These are phyloP conservation scores for Aspergillus sclerotioniger DNA, from an alignment of 495 filamentous ascomycete species.

Conservation along the genomic window DNA sequence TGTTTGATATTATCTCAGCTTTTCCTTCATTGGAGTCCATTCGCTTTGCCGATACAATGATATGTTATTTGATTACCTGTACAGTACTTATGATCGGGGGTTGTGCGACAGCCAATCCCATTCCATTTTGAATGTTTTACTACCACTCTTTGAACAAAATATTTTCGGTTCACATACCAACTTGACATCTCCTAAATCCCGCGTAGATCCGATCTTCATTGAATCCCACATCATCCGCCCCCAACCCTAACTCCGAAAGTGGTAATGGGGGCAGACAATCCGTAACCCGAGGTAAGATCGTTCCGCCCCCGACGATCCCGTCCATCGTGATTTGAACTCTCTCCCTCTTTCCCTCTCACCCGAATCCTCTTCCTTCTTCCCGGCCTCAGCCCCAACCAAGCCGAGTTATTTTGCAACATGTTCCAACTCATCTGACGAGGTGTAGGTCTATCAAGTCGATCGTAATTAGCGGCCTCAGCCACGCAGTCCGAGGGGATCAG, in stretches of 20 bases:
- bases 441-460: neutral
- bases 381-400: neutral
- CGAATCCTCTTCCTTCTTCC: no score
- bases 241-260: neutral
- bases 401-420: neutral
- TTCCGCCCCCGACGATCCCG: neutral
- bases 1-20: constrained; percentile 19
- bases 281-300: neutral
- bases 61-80: constrained; percentile 7
- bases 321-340: neutral
- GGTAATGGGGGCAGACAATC: neutral
- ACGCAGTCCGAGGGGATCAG: neutral
- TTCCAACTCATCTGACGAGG: neutral
- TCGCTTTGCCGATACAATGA: constrained; percentile 23
- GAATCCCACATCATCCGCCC: no score
- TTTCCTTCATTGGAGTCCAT: constrained; percentile 40
- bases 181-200: no score
- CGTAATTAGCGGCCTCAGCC: neutral
- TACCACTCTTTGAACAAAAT: neutral
- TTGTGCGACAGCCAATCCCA: neutral
- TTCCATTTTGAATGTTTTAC: neutral
- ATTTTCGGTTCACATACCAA: no score
- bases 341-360: neutral
- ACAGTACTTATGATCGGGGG: constrained; percentile 6
- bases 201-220: no score